Evolutionary conservation across 805 yeast species (phyloP), one percentile per base, ranked within the genome.

Genomic region (Myxozyma neglecta): DNA sequence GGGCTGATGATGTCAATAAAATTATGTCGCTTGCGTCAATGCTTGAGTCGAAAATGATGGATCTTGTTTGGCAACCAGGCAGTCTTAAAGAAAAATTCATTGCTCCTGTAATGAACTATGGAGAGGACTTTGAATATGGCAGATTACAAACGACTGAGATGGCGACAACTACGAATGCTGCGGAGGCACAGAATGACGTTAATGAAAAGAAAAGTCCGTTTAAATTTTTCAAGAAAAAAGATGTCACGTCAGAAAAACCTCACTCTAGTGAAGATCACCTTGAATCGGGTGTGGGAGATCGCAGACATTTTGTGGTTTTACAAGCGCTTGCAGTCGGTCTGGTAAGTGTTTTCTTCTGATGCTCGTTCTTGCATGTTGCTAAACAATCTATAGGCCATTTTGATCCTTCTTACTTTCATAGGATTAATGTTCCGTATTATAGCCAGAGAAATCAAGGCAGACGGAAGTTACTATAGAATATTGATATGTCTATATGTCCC

Each of bases 21-120:
- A 35, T 58, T 35, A 34, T 55, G 18, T 34, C 43, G 18, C 47
- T 58, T 10, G 65, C 65, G 6, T 18, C 50, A 13, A 37, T 46
- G 54, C 45, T 62, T 32, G 63, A 58, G 47, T 50, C 56, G 34
- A 47, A 57, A 16, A 62, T 62, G 60, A 58, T 62, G 62, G 63
- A 58, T 16, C 53, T 62, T n/a, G 57, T 62, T 11, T 62, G 65
- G 65, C 49, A 45, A 36, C 48, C 50, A 13, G 57, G 44, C 11
- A 46, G 60, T 32, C 37, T 55, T 1, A 45, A 42, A 3, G 43
- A 47, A 20, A 51, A 42, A 32, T 58, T 60, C 9, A 10, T 32
- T 34, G 16, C 43, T 29, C 60, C 64, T 8, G 29, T 43, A 5
- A 39, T 24, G 1, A 37, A 18, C 14, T 60, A 40, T 45, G 46